Conservation (phyloP, 805 yeast genomes). For the Ogataea paraovalis region DNA sequence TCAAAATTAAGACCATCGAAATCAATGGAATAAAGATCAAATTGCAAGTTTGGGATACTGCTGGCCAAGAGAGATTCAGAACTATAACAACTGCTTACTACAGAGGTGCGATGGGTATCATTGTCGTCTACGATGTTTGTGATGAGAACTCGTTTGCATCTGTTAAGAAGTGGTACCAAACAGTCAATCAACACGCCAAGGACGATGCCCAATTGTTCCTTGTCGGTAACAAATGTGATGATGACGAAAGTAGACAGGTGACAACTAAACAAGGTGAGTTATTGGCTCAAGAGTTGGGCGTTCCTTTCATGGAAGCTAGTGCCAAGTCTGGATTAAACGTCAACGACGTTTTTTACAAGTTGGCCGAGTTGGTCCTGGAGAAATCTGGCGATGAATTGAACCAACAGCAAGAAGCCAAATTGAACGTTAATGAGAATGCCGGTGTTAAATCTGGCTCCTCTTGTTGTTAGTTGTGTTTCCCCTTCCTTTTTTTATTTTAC, state of each 20-base stretch:
- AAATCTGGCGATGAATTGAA: slow-evolving; percentile 49
- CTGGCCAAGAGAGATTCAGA: slow-evolving; percentile 95
- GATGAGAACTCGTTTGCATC: slow-evolving; percentile 90
- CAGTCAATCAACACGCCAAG: slow-evolving; percentile 94
- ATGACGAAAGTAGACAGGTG: slow-evolving; percentile 81
- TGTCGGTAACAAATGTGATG: slow-evolving; percentile 96
- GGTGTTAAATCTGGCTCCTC: slow-evolving; percentile 17
- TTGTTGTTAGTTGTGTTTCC: slow-evolving; percentile 21
- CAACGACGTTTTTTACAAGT: slow-evolving; percentile 83
- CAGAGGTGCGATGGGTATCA: slow-evolving; percentile 87
- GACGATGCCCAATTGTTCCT: slow-evolving; percentile 92
- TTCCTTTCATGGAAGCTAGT: slow-evolving; percentile 93
- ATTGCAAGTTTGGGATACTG: slow-evolving; percentile 96
- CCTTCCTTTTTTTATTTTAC: neutral
- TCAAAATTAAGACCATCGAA: slow-evolving; percentile 94
- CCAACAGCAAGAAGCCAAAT: slow-evolving; percentile 19
- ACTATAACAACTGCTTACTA: slow-evolving; percentile 91
- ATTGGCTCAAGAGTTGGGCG: slow-evolving; percentile 78
- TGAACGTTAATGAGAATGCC: slow-evolving; percentile 25
- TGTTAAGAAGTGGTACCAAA: slow-evolving; percentile 91
- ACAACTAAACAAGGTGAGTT: slow-evolving; percentile 86
- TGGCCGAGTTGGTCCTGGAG: slow-evolving; percentile 83
- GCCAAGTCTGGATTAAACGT: slow-evolving; percentile 94
- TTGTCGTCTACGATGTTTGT: slow-evolving; percentile 78
- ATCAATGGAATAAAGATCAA: slow-evolving; percentile 90